Conservation (phyloP, 2,329 filamentous ascomycete species). For the Raffaelea albimanens region DNA sequence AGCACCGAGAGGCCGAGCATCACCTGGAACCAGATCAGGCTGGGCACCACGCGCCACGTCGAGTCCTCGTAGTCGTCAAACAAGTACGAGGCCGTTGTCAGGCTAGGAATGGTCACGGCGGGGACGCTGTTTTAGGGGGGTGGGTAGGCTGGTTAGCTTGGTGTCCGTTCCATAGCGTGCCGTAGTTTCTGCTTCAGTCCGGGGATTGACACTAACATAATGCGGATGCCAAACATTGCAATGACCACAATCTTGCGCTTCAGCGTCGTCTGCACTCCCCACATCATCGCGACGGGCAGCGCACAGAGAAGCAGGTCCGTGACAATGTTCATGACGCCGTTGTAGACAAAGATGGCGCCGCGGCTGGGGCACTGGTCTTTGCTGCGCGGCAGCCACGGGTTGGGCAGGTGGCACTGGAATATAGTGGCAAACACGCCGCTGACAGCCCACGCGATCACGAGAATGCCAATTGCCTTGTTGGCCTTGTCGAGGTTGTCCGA, state of each 20-base stretch:
- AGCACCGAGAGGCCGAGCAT: constrained; percentile 10
- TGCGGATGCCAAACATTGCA: constrained; percentile 5
- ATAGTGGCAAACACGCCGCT: constrained; percentile 3
- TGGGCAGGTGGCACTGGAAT: constrained; percentile 35
- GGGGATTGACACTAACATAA: background rate
- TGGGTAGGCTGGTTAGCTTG: no score
- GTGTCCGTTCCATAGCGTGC: no score
- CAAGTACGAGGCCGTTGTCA: constrained; percentile 1
- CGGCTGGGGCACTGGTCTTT: constrained; percentile 4
- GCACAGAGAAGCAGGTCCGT: constrained; percentile 10
- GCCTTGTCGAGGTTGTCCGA: background rate
- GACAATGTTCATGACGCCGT: constrained; percentile 7
- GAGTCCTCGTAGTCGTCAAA: constrained; percentile 6
- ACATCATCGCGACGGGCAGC: constrained; percentile 11
- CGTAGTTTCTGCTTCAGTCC: no score
- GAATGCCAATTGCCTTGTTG: background rate
- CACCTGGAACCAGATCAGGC: constrained; percentile 5
- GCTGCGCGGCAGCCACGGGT: constrained; percentile 5
- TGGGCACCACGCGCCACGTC: constrained; percentile 8
- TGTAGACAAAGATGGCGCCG: constrained; percentile 7
- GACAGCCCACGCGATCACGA: constrained; percentile 22
- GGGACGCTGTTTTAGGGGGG: constrained; percentile 2
- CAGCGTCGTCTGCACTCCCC: constrained; percentile 6
- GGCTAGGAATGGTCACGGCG: constrained; percentile 4
- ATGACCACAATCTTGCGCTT: constrained; percentile 3